A percentile compares a stretch with the other conserved stretches of the same genome.
These are phyloP conservation scores for Penicillium tannophilum DNA, from an alignment of 495 filamentous ascomycete genomes.

Conservation along the genomic window DNA sequence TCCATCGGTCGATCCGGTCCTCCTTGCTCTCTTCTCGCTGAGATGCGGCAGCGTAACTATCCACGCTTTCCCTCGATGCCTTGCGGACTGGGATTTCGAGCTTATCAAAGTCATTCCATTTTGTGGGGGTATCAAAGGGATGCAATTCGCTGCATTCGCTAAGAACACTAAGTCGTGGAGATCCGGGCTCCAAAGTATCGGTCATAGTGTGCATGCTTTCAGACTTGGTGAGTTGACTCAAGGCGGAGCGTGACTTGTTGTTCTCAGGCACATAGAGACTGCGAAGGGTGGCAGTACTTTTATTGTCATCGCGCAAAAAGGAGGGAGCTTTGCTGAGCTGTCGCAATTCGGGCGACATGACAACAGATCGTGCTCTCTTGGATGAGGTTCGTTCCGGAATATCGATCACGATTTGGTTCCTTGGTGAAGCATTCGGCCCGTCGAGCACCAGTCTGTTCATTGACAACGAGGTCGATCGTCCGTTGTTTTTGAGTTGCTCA, in stretches of 20 bases:
- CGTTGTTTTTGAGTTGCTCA: slow-evolving; percentile 49
- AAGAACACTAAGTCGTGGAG: slow-evolving; percentile 72
- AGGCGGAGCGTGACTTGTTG: slow-evolving; percentile 37
- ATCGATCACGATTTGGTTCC: slow-evolving; percentile 34
- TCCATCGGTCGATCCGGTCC: slow-evolving; percentile 35
- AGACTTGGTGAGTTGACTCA: slow-evolving; percentile 38
- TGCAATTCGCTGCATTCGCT: slow-evolving; percentile 80
- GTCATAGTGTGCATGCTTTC: slow-evolving; percentile 42
- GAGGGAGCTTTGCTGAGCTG: slow-evolving; percentile 59
- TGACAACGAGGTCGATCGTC: slow-evolving; percentile 28
- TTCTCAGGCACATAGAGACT: slow-evolving; percentile 60
- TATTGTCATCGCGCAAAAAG: slow-evolving; percentile 63
- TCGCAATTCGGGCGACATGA: slow-evolving; percentile 26
- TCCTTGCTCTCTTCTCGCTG: slow-evolving; percentile 23
- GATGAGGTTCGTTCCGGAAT: slow-evolving; percentile 47
- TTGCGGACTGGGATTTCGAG: slow-evolving; percentile 38
- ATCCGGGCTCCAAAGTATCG: slow-evolving; percentile 40
- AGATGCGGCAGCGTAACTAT: slow-evolving; percentile 19
- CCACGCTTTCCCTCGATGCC: slow-evolving; percentile 18
- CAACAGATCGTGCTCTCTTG: slow-evolving; percentile 21
- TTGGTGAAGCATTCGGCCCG: slow-evolving; percentile 17
- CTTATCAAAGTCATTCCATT: slow-evolving; percentile 29
- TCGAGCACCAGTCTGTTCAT: slow-evolving; percentile 26
- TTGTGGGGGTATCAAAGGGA: slow-evolving; percentile 51
- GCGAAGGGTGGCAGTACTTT: slow-evolving; percentile 65